Conservation (phyloP, 805 yeast genomes). For the Suhomyces faveliae region DNA sequence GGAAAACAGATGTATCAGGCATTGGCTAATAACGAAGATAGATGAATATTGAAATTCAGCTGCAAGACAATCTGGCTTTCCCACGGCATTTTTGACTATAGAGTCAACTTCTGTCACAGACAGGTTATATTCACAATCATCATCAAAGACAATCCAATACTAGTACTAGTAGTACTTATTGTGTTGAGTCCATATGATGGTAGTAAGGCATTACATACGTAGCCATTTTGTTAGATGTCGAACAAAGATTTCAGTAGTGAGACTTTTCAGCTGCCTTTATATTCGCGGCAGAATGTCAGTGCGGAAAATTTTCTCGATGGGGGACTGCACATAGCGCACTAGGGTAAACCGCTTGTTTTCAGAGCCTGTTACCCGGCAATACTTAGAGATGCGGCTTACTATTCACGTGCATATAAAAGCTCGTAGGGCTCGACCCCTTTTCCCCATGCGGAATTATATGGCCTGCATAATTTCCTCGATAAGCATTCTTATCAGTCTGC, state of each 20-base stretch:
- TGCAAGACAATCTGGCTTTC: conserved; percentile 44
- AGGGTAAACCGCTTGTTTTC: neutral
- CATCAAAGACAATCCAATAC: conserved; percentile 3
- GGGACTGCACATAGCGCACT: conserved; percentile 1
- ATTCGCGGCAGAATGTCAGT: neutral
- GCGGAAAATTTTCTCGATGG: neutral
- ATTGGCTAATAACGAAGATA: conserved; percentile 34
- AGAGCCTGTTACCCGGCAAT: neutral
- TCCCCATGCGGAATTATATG: neutral
- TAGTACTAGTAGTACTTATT: conserved; percentile 1
- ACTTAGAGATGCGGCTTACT: neutral
- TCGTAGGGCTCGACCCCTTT: neutral
- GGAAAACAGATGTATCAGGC: conserved; percentile 46
- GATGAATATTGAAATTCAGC: conserved; percentile 22
- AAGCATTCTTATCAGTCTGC: neutral
- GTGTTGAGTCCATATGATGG: conserved; percentile 5
- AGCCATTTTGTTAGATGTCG: conserved; percentile 26
- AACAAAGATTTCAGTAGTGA: neutral
- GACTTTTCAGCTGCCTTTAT: neutral
- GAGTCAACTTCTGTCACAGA: neutral
- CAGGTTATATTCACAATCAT: neutral
- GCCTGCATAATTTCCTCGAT: neutral
- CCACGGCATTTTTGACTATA: conserved; percentile 25
- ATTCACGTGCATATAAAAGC: neutral
- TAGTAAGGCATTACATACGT: conserved; percentile 25